A percentile compares a stretch with the other conserved stretches of the same genome.
These are phyloP conservation scores for Thalia dealbata DNA, from an alignment of 176 grass and related monocot genomes.

Conservation along the genomic window DNA sequence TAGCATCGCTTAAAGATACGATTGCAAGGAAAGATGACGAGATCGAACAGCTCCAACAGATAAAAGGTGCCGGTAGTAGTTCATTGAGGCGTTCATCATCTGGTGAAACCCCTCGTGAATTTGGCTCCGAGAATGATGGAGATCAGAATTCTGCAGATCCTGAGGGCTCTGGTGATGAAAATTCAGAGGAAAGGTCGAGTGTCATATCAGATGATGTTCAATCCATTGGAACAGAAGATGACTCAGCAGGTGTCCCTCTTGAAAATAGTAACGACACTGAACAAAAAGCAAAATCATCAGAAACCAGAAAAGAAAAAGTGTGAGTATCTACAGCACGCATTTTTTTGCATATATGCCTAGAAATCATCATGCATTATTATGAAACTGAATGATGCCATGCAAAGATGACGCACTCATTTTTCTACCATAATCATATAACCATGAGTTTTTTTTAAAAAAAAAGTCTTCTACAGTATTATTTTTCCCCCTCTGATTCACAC, in stretches of 20 bases:
- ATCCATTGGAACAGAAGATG: constrained; percentile 75
- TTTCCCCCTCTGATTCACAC: too few relatives aligned
- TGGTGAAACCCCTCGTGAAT: constrained; percentile 29
- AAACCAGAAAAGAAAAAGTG: constrained; percentile 24
- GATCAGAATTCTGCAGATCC: constrained; percentile 30
- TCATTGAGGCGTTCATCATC: constrained; percentile 70
- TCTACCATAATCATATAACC: too few relatives aligned
- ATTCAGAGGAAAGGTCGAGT: constrained; percentile 65
- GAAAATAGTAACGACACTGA: constrained; percentile 41
- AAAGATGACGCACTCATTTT: too few relatives aligned
- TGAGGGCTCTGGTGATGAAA: constrained; percentile 45
- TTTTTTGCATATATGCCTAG: not conserved
- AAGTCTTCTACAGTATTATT: too few relatives aligned
- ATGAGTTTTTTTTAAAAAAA: too few relatives aligned
- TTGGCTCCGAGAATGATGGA: constrained; percentile 5
- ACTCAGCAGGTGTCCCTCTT: constrained; percentile 40
- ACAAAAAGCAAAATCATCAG: constrained; percentile 34
- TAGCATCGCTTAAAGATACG: constrained; percentile 20
- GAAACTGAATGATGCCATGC: too few relatives aligned
- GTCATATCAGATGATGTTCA: constrained; percentile 76
- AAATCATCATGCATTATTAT: too few relatives aligned
- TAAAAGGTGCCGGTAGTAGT: not conserved
- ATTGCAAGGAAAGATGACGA: constrained; percentile 16
- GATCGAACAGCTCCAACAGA: constrained; percentile 21
- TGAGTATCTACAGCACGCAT: not conserved